Base-by-base conservation (phyloP, 2,329 filamentous ascomycete genomes). In the Aspergillus bombycis region DNA sequence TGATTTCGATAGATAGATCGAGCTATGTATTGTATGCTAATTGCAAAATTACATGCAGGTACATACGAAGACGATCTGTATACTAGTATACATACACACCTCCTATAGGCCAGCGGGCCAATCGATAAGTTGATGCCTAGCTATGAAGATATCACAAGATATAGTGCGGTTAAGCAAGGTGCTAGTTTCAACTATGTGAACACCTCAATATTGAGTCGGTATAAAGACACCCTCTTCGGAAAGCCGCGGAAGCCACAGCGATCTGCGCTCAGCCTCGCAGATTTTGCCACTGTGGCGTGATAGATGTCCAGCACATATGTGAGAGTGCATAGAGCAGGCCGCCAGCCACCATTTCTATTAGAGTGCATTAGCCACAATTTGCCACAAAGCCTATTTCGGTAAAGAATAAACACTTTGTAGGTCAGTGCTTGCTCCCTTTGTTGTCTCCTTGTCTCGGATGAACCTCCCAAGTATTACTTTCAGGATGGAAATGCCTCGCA, bases 321-420 rank as follows among this genome's bases (percentile, higher is more conserved):
- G 45, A 16, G 10, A 30, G 14, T 36, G 36, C 16, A 16, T 21
- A 21, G 23, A 53, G 30, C 21, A 34, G 21, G n/a, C n/a, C 16
- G 26, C 21, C 26, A 21, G 50, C 50, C 50, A 54, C 32, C 30
- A 53, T 53, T 53, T 19, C 28, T 30, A 52, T 26, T 52, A 52
- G 48, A 16, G 28, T 7, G 14, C 48, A 52, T 52, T 32, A 52
- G 48, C 48, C 50, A 53, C 50, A 53, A 54, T 36, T 54, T 54
- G 52, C 52, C 52, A 54, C 50, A 52, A 9, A n/a, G n/a, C 52
- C 32, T 23, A 23, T 6, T 23, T 23, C 0, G 23, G 52, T 55
- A 55, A 55, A 26, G 4, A 55, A n/a, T 36, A 38, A 54, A 30
- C 32, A 55, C n/a, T 32, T 14, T 10, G 4, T 21, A 52, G 28